Evolutionary conservation across 2,329 filamentous ascomycete species (phyloP).

Genomic region (Monascus ruber): DNA sequence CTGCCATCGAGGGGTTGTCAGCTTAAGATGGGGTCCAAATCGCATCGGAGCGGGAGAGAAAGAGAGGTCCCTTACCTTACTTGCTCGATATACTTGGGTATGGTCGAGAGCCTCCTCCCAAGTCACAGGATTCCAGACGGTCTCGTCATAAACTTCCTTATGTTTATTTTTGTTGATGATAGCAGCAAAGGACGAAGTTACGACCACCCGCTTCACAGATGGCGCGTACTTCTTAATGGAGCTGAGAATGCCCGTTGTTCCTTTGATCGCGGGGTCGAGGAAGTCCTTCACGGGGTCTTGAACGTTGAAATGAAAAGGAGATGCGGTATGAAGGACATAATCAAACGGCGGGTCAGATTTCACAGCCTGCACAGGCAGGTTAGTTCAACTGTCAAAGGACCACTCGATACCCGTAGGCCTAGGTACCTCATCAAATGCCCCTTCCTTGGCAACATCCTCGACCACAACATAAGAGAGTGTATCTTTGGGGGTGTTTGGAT

Average conservation of each 20-base stretch:
- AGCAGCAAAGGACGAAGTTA: constrained; percentile 59
- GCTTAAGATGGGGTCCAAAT: neutral
- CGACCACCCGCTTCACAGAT: constrained; percentile 60
- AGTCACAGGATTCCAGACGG: constrained; percentile 34
- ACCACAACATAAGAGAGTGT: constrained; percentile 57
- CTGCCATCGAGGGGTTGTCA: constrained; percentile 6
- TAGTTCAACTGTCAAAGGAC: too few relatives aligned
- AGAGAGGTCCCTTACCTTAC: constrained; percentile 35
- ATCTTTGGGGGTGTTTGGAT: constrained; percentile 40
- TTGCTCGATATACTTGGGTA: constrained; percentile 34
- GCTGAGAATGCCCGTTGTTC: constrained; percentile 51
- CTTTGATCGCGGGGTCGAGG: constrained; percentile 51
- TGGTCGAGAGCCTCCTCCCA: constrained; percentile 29
- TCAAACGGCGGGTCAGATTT: constrained; percentile 56
- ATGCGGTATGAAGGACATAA: constrained; percentile 62
- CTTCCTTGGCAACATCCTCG: constrained; percentile 57
- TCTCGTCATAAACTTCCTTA: constrained; percentile 25
- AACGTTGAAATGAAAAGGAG: constrained; percentile 63
- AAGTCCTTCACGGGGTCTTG: constrained; percentile 55
- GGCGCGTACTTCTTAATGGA: constrained; percentile 50
- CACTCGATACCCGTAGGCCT: neutral
- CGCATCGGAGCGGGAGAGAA: neutral
- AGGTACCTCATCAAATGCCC: constrained; percentile 53
- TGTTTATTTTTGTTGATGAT: constrained; percentile 41
- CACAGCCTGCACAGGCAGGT: constrained; percentile 31